Percentiles rank a stretch among this genome's conserved stretches.
Evolutionary conservation across 257 asterid species (phyloP).

Genomic region (Prunella vulgaris): DNA sequence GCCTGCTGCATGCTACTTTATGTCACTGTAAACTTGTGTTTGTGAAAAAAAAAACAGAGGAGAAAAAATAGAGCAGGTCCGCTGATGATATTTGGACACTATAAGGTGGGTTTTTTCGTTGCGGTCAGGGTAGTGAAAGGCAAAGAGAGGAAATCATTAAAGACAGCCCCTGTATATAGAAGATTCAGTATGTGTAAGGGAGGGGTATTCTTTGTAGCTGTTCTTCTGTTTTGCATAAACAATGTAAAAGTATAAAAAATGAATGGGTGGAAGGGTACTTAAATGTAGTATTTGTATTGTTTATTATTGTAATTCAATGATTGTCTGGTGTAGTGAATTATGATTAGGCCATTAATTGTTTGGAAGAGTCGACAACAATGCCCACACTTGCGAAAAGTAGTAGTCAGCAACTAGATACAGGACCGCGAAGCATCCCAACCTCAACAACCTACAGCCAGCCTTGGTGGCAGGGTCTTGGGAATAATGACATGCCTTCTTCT

Average conservation of each 20-base stretch:
- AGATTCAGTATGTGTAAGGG: neutral
- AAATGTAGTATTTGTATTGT: neutral
- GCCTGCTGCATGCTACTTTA: too few species aligned
- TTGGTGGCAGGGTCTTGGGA: constrained; percentile 72
- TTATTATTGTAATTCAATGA: neutral
- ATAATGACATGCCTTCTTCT: constrained; percentile 39
- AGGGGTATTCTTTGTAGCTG: neutral
- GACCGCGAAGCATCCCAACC: constrained; percentile 32
- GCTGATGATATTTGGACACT: neutral
- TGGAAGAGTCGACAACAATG: constrained; percentile 46
- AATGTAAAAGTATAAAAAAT: neutral
- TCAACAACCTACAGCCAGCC: constrained; percentile 48
- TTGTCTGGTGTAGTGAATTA: constrained; percentile 22
- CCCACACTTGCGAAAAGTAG: constrained; percentile 56
- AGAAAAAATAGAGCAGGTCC: too few species aligned
- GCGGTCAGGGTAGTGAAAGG: neutral
- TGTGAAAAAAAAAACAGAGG: too few species aligned
- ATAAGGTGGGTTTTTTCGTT: neutral
- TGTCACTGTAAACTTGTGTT: too few species aligned
- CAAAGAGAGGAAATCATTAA: neutral
- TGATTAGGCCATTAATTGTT: constrained; percentile 24
- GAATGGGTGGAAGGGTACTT: neutral
- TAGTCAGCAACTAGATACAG: constrained; percentile 41
- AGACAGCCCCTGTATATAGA: too few species aligned
- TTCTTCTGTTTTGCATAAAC: neutral